These are phyloP conservation scores for Nepenthes alata DNA, from an alignment of 179 eudicot species.

Conservation along the genomic window DNA sequence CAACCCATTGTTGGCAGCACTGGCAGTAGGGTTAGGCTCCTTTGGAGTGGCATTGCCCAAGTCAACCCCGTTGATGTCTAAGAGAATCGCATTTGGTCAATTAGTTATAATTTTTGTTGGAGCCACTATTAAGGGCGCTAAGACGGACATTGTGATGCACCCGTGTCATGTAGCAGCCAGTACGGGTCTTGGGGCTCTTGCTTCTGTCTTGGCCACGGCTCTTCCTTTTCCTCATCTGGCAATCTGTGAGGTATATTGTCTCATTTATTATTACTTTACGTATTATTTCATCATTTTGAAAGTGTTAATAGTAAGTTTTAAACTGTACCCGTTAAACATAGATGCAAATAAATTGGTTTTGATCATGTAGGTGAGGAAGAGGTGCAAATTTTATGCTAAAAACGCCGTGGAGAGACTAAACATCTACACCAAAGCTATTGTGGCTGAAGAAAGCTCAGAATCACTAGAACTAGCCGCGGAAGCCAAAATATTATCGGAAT, in stretches of 20 bases:
- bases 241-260: conserved; percentile 2
- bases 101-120: conserved; percentile 11
- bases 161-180: conserved; percentile 11
- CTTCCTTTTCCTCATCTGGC: conserved; percentile 11
- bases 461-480: conserved; percentile 1
- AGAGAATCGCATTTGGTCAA: conserved; percentile 13
- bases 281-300: background rate
- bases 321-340: no score
- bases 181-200: conserved; percentile 9
- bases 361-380: conserved; percentile 6
- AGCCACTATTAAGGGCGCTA: background rate
- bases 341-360: no score
- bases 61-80: conserved; percentile 9
- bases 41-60: conserved; percentile 9
- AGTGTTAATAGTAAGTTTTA: background rate
- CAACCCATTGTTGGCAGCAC: conserved; percentile 1
- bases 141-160: conserved; percentile 10
- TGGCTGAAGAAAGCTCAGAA: conserved; percentile 1
- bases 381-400: conserved; percentile 6
- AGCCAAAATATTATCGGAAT: conserved; percentile 8
- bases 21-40: conserved; percentile 8
- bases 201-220: conserved; percentile 8
- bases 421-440: conserved; percentile 10
- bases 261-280: background rate
- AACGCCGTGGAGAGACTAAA: conserved; percentile 10